These are phyloP conservation scores for Vitis amurensis DNA, from an alignment of 164 flowering plant species.

Conservation along the genomic window DNA sequence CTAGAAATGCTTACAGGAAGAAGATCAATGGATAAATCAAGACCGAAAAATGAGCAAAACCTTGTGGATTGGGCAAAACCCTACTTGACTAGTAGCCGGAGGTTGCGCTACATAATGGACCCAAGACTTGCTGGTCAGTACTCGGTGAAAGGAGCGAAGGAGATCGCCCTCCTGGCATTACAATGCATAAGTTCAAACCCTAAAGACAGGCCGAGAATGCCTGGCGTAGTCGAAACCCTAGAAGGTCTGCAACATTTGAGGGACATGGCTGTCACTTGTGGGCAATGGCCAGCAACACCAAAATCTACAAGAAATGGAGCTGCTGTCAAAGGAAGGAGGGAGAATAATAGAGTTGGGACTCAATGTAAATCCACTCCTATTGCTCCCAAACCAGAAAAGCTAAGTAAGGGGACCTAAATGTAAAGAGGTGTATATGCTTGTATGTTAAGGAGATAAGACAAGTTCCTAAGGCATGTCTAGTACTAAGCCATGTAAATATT, in stretches of 20 bases:
- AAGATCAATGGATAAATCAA: constrained; percentile 72
- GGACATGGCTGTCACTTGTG: constrained; percentile 80
- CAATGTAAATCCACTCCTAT: constrained; percentile 1
- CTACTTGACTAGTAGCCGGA: constrained; percentile 69
- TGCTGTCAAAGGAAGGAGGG: constrained; percentile 21
- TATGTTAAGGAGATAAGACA: too few species aligned
- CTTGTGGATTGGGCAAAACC: constrained; percentile 82
- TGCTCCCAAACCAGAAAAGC: constrained; percentile 17
- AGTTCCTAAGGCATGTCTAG: too few species aligned
- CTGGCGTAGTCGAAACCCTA: constrained; percentile 57
- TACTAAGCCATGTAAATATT: too few species aligned
- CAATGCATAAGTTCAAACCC: constrained; percentile 77
- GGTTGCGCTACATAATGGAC: constrained; percentile 72
- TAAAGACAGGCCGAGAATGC: constrained; percentile 82
- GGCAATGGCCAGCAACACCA: constrained; percentile 64
- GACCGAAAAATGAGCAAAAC: constrained; percentile 74
- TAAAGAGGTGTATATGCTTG: too few species aligned
- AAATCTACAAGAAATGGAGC: constrained; percentile 34
- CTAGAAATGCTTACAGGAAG: constrained; percentile 87
- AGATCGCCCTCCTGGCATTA: constrained; percentile 62
- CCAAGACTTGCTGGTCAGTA: constrained; percentile 82
- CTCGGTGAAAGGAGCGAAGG: constrained; percentile 84
- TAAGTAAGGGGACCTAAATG: not conserved
- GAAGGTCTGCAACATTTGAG: constrained; percentile 52
- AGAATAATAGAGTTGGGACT: not conserved